Evolutionary conservation across 2,329 filamentous ascomycete genomes (phyloP).

Genomic region (Ilyonectria robusta): DNA sequence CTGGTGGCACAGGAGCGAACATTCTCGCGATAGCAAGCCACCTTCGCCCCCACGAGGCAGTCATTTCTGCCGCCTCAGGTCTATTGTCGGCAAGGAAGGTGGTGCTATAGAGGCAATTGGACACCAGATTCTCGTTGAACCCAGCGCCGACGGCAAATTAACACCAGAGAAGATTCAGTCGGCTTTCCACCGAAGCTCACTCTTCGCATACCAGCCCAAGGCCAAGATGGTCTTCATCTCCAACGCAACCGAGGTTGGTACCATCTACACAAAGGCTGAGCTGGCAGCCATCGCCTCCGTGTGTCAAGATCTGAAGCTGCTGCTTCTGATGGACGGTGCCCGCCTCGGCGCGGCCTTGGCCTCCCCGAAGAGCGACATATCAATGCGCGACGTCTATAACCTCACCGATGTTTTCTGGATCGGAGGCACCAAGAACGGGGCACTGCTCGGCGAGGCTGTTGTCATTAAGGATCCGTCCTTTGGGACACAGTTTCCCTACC

Average conservation of each 20-base stretch:
- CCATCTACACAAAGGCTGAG: constrained; percentile 61
- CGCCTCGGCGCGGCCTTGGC: constrained; percentile 61
- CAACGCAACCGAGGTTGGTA: constrained; percentile 66
- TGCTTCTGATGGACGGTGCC: constrained; percentile 64
- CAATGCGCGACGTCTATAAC: constrained; percentile 59
- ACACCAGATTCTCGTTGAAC: constrained; percentile 63
- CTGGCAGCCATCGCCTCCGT: constrained; percentile 59
- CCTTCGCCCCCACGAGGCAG: constrained; percentile 64
- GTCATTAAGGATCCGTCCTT: constrained; percentile 59
- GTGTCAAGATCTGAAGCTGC: constrained; percentile 52
- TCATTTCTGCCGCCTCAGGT: constrained; percentile 64
- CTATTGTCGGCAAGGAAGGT: constrained; percentile 64
- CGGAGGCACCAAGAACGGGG: constrained; percentile 67
- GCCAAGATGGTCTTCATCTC: constrained; percentile 67
- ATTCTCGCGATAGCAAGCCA: constrained; percentile 66
- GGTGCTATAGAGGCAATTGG: constrained; percentile 66
- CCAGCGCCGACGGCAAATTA: constrained; percentile 63
- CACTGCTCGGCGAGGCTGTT: constrained; percentile 64
- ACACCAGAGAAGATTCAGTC: constrained; percentile 58
- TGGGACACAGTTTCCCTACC: constrained; percentile 63
- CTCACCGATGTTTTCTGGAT: constrained; percentile 69
- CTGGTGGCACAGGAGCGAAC: constrained; percentile 66
- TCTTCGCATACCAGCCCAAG: constrained; percentile 66
- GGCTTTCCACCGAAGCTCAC: constrained; percentile 62
- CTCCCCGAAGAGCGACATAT: constrained; percentile 59